phyloP scores from a whole-genome alignment of 2,329 filamentous ascomycete species.

The Aspergillus sp. region DNA sequence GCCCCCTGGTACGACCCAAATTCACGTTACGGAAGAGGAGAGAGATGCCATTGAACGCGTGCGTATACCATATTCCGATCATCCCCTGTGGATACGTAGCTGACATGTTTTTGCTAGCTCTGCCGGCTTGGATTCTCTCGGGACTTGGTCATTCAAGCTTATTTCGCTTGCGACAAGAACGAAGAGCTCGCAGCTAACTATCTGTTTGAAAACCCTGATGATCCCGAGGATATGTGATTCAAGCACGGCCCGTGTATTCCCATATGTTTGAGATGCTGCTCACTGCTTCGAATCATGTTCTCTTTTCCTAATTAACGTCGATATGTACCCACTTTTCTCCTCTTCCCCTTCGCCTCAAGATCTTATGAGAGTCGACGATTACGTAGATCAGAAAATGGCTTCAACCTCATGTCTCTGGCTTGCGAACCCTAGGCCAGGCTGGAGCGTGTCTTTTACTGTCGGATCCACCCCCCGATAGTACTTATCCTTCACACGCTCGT shows the following conservation, averaged over 20 bases:
- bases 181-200: slow-evolving; percentile 98
- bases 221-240: slow-evolving; percentile 55
- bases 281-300: slow-evolving; percentile 13
- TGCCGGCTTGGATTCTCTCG: slow-evolving; percentile 91
- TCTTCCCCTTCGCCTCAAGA: slow-evolving; percentile 1
- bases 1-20: slow-evolving; percentile 84
- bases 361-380: slow-evolving; percentile 1
- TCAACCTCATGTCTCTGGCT: neutral
- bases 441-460: neutral
- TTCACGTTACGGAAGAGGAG: slow-evolving; percentile 93
- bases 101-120: slow-evolving; percentile 57
- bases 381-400: slow-evolving; percentile 1
- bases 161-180: slow-evolving; percentile 99
- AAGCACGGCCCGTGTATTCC: neutral
- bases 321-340: slow-evolving; percentile 14
- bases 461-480: neutral
- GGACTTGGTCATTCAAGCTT: slow-evolving; percentile 93
- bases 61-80: slow-evolving; percentile 41
- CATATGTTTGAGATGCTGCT: slow-evolving; percentile 9
- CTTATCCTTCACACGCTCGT: neutral
- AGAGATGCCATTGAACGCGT: slow-evolving; percentile 95
- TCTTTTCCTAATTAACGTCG: slow-evolving; percentile 20
- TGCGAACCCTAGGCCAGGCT: neutral
- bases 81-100: slow-evolving; percentile 8
- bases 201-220: slow-evolving; percentile 93